phyloP scores from a whole-genome alignment of 495 filamentous ascomycete species.

The Penicillium cataractarum region DNA sequence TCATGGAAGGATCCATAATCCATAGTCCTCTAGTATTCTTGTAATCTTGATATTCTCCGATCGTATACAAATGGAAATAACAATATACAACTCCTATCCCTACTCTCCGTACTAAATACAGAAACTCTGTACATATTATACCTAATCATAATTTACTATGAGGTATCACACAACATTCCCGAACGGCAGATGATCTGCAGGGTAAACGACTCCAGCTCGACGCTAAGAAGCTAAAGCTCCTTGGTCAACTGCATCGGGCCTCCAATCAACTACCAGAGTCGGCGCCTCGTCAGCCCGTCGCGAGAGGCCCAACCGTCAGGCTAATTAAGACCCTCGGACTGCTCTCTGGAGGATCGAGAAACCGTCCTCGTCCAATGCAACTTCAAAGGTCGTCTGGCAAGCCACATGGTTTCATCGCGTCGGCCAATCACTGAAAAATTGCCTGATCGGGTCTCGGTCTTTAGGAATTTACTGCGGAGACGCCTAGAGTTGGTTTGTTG shows the following conservation, averaged over 20 bases:
- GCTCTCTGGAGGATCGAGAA: neutral
- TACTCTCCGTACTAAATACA: too few species aligned
- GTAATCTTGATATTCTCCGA: too few species aligned
- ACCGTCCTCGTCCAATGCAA: conserved; percentile 23
- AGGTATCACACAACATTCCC: neutral
- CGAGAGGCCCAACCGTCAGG: neutral
- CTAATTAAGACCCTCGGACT: neutral
- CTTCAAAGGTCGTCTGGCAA: conserved; percentile 20
- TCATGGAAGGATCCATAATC: too few species aligned
- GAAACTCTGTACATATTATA: too few species aligned
- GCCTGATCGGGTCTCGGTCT: conserved; percentile 5
- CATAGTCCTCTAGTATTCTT: too few species aligned
- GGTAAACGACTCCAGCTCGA: neutral
- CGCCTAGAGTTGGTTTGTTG: too few species aligned
- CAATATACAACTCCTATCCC: too few species aligned
- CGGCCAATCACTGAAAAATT: conserved; percentile 11
- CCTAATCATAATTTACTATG: neutral
- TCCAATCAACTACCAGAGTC: neutral
- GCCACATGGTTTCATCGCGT: conserved; percentile 34
- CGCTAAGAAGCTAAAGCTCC: neutral
- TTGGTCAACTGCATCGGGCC: neutral
- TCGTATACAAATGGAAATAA: too few species aligned
- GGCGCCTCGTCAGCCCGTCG: conserved; percentile 3
- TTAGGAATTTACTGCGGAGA: conserved; percentile 1
- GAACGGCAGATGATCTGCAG: neutral